These are phyloP conservation scores for Fusarium drepaniforme DNA, from an alignment of 2,329 filamentous ascomycete species.

Conservation along the genomic window DNA sequence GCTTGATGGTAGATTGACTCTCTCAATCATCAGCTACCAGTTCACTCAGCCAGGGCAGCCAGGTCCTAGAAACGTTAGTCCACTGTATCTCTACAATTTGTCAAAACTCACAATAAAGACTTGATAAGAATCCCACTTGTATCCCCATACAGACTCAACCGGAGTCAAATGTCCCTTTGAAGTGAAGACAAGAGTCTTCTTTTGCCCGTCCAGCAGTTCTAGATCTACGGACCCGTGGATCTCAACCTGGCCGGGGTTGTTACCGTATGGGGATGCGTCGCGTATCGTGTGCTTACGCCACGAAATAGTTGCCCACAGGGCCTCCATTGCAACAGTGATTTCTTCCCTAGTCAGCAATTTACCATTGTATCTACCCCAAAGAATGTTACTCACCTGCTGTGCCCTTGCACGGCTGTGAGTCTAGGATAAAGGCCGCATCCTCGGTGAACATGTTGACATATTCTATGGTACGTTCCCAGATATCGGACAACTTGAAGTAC, in stretches of 20 bases:
- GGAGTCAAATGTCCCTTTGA: not conserved
- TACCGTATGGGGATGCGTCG: not conserved
- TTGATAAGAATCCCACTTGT: not conserved
- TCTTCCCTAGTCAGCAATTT: not conserved
- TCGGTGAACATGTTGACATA: constrained; percentile 3
- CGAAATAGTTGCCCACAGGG: not conserved
- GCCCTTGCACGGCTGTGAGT: not conserved
- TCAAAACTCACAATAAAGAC: not conserved
- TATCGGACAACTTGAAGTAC: not conserved
- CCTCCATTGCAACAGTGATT: not conserved
- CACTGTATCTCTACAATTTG: too few species aligned
- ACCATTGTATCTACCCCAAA: not conserved
- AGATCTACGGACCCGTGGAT: not conserved
- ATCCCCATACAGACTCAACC: not conserved
- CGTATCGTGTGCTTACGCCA: not conserved
- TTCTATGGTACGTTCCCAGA: not conserved
- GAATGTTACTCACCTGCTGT: not conserved
- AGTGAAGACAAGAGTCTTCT: not conserved
- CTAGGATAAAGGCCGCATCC: not conserved
- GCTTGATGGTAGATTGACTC: not conserved
- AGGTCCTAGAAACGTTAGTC: not conserved
- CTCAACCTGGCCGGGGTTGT: not conserved
- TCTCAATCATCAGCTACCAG: not conserved
- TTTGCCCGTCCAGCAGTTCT: not conserved
- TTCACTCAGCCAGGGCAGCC: not conserved